phyloP scores from a whole-genome alignment of 2,329 filamentous ascomycete genomes.

The Hirsutella thompsonii region DNA sequence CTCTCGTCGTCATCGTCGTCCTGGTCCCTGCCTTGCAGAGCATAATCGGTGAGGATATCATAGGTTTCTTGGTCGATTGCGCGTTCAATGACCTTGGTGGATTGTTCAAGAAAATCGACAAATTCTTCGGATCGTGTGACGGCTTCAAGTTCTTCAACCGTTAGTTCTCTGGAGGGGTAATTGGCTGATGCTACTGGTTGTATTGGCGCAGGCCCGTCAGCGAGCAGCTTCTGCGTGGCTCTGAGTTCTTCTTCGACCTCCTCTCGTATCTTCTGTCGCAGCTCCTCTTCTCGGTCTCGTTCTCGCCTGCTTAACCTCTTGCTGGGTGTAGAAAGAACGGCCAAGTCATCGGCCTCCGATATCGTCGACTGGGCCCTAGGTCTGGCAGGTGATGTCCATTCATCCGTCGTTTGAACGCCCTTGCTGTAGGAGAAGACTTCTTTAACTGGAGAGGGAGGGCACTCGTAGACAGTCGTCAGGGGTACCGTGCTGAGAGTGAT shows the following conservation, averaged over 20 bases:
- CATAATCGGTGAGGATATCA: conserved; percentile 91
- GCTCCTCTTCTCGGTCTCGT: conserved; percentile 75
- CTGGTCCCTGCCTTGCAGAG: conserved; percentile 60
- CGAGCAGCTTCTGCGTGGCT: conserved; percentile 49
- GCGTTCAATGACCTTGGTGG: conserved; percentile 92
- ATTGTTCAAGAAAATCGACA: conserved; percentile 86
- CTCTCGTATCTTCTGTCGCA: conserved; percentile 68
- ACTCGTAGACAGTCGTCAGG: conserved; percentile 69
- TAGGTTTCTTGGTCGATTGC: conserved; percentile 85
- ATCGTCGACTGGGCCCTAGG: conserved; percentile 24
- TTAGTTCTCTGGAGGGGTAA: conserved; percentile 71
- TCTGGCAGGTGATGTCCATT: conserved; percentile 47
- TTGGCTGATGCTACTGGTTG: conserved; percentile 25
- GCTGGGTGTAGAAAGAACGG: conserved; percentile 44
- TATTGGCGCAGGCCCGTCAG: conserved; percentile 24
- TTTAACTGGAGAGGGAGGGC: conserved; percentile 58
- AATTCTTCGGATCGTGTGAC: conserved; percentile 91
- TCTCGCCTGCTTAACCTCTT: conserved; percentile 71
- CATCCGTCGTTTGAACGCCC: conserved; percentile 79
- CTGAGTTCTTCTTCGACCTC: conserved; percentile 91
- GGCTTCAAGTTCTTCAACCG: conserved; percentile 73
- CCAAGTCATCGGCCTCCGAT: conserved; percentile 50
- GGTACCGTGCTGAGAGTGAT: conserved; percentile 65
- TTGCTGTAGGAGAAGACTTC: conserved; percentile 97
- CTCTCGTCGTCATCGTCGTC: conserved; percentile 74